Evolutionary conservation across 2,329 filamentous ascomycete species (phyloP), one percentile per base, ranked within the genome.

Genomic region (Aulographum hederae): DNA sequence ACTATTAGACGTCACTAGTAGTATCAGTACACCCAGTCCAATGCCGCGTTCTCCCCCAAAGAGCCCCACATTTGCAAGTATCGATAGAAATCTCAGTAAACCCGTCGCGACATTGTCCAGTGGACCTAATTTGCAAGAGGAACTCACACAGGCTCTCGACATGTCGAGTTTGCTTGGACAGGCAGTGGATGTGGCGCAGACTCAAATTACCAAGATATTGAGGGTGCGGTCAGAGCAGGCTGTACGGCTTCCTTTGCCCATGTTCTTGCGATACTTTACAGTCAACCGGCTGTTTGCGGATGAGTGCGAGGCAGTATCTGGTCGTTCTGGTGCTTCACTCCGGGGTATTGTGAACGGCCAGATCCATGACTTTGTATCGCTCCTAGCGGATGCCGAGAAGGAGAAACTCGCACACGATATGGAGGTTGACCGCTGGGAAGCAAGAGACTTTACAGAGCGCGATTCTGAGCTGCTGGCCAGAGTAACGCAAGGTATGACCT

Each of bases 1-100:
- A 6, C 57, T 98, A n/a, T 63, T 98, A 6, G 89, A 98, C 51
- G 79, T 93, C 14, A 89, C 85, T 1, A 93, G 84, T 48, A 75
- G 71, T 10, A 64, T 79, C 32, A 39, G 42, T 8, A 8, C 8
- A 25, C 37, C 52, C 44, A 38, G 44, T 23, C 44, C 51, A 28
- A 47, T 50, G 18, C 39, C 60, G 17, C 56, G 53, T 35, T 67
- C 64, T 1, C 62, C 65, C 12, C 50, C 56, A 11, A 53, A 52
- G 38, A 67, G 61, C 36, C 63, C 56, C 23, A 48, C 31, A 20
- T n/a, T n/a, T n/a, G n/a, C 29, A 29, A n/a, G 12, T 18, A 23
- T 10, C 23, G n/a, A 28, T 30, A 13, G 18, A 27, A 17, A 18
- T 26, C 16, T 37, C 32, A n/a, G n/a, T n/a, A n/a, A n/a, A n/a